Evolutionary conservation across 768 basidiomycete genomes (phyloP).

Genomic region (Rubroboletus satanas): DNA sequence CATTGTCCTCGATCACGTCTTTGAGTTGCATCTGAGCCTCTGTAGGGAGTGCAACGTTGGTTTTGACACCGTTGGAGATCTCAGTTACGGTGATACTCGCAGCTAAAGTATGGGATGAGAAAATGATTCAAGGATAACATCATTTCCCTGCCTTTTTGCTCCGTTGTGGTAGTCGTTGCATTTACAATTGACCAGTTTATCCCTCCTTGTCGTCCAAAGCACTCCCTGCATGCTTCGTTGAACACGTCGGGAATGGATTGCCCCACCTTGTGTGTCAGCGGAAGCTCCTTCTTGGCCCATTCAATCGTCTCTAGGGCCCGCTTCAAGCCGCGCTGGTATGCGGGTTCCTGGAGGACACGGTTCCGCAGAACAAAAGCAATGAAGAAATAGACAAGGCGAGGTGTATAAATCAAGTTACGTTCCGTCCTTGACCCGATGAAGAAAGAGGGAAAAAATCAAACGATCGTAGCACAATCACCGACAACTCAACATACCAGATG

Average conservation of each 20-base stretch:
- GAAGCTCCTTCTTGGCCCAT: conserved; percentile 41
- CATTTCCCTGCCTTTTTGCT: conserved; percentile 8
- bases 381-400: conserved; percentile 58
- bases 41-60: conserved; percentile 20
- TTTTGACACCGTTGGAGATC: conserved; percentile 11
- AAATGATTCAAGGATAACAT: not conserved
- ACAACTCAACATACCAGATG: conserved; percentile 49
- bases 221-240: conserved; percentile 43
- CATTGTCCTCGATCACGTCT: conserved; percentile 28
- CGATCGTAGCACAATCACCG: not conserved
- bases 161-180: conserved; percentile 1
- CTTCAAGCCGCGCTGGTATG: conserved; percentile 43
- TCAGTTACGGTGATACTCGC: conserved; percentile 15
- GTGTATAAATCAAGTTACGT: conserved; percentile 46
- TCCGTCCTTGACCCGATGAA: conserved; percentile 36
- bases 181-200: conserved; percentile 31
- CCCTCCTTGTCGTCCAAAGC: conserved; percentile 48
- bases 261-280: conserved; percentile 38
- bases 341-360: conserved; percentile 46
- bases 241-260: conserved; percentile 42
- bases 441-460: not conserved
- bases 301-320: conserved; percentile 44
- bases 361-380: conserved; percentile 57
- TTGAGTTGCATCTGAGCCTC: conserved; percentile 23
- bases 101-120: conserved; percentile 13